Evolutionary conservation across 345 rosid species (phyloP), one percentile per base, ranked within the genome.

Genomic region (Psidium guajava): DNA sequence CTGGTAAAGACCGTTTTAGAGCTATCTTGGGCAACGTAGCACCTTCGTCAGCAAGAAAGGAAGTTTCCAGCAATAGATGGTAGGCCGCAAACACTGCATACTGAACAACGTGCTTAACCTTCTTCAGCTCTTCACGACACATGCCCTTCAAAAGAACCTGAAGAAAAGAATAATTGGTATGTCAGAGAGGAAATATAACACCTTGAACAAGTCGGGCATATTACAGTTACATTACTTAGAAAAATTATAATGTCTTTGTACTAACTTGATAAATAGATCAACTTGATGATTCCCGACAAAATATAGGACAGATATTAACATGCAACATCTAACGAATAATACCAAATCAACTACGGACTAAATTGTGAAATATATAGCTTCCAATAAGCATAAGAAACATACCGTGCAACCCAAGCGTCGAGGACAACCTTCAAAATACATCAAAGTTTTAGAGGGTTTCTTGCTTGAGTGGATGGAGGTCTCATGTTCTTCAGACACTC

Each of bases 371-470:
- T 32, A 64, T 32, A 16, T 64, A 32, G 44, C 75, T 64, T 64
- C 22, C 3, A 1, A 32, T 8, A 64, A 64, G 75, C 75, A 64
- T 64, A 44, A 64, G 21, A 64, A 64, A 32, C 75, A 82, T 93
- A 97, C 99, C 96, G 99, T 97, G 98, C 99, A 98, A 64, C 99
- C 99, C 85, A 95, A 89, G 52, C 99, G 99, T 91, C 98, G 90
- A 11, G 99, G 97, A 94, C 99, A 98, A 75, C 99, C 98, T 92
- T 98, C 99, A 91, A 98, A 98, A 87, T 89, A 98, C 99, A 98
- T 98, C 88, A 98, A 91, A 47, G 99, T 96, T 91, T 94, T 96
- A n/a, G 95, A 92, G 49, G 94, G 92, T 85, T 93, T 98, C 90
- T 90, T 93, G 94, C 88, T 93, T 20, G 90, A 88, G 88, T 93